These are phyloP conservation scores for Lepidium campestre DNA, from an alignment of 441 rosid genomes.

Conservation along the genomic window DNA sequence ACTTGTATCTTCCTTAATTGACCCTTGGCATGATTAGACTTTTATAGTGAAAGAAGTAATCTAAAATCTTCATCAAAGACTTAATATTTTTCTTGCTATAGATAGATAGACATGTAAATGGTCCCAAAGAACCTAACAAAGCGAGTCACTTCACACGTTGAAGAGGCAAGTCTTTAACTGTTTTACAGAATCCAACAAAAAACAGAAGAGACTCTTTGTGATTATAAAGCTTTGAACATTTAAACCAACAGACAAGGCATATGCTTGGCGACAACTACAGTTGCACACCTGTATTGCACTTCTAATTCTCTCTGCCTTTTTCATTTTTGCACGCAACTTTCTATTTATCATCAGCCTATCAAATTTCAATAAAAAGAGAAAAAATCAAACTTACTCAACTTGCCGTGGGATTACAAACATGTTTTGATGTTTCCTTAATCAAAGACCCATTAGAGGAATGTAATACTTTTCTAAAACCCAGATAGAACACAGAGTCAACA, in stretches of 20 bases:
- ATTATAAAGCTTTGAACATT: conserved; percentile 14
- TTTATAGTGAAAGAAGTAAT: conserved; percentile 19
- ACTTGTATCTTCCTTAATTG: conserved; percentile 30
- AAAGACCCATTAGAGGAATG: neutral
- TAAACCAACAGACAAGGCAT: conserved; percentile 27
- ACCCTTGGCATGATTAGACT: conserved; percentile 27
- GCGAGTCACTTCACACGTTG: conserved; percentile 27
- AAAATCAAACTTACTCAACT: conserved; percentile 9
- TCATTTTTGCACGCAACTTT: conserved; percentile 29
- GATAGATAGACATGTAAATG: conserved; percentile 28
- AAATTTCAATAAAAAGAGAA: neutral
- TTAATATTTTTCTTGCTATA: conserved; percentile 16
- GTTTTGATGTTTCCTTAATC: conserved; percentile 5
- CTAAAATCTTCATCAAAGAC: conserved; percentile 14
- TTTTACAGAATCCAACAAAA: conserved; percentile 23
- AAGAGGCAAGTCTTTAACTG: conserved; percentile 26
- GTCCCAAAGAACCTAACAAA: conserved; percentile 28
- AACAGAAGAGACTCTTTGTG: conserved; percentile 9
- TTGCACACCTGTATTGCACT: conserved; percentile 30
- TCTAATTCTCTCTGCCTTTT: conserved; percentile 3
- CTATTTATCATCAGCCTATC: conserved; percentile 2
- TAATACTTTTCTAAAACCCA: conserved; percentile 2
- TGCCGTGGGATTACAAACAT: conserved; percentile 9
- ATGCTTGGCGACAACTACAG: conserved; percentile 29
- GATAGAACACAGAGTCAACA: neutral